Percentiles rank a stretch among this genome's conserved stretches.
Conservation (phyloP, 2,329 filamentous ascomycete genomes). For the Diaporthe amygdali region DNA sequence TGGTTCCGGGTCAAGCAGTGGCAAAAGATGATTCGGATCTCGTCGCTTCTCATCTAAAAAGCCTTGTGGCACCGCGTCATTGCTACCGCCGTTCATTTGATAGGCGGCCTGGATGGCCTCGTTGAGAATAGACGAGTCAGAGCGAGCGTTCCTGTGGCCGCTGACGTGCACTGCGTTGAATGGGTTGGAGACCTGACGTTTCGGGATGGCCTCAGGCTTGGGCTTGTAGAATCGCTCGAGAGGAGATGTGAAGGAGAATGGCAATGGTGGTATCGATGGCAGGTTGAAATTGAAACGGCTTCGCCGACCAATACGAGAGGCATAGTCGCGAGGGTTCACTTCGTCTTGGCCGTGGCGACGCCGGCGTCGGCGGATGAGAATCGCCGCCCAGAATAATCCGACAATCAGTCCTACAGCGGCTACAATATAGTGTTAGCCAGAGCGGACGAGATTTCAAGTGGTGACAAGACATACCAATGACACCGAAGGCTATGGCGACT, state of each 20-base stretch:
- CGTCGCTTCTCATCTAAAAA: constrained; percentile 22
- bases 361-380: constrained; percentile 18
- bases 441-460: accelerated
- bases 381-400: constrained; percentile 10
- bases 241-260: neutral
- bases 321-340: neutral
- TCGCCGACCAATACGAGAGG: neutral
- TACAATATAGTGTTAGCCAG: neutral
- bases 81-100: neutral
- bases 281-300: neutral
- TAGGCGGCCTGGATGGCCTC: constrained; percentile 9
- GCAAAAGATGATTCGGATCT: neutral
- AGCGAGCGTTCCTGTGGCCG: neutral
- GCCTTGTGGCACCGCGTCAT: neutral
- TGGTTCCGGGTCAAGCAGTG: constrained; percentile 2
- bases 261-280: neutral
- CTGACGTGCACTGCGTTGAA: neutral
- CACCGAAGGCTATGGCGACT: constrained; percentile 23
- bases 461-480: neutral
- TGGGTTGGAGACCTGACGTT: neutral
- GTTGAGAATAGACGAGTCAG: constrained; percentile 7
- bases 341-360: neutral
- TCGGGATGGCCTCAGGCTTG: neutral
- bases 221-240: neutral
- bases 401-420: constrained; percentile 21